Base-by-base conservation (phyloP, 2,329 filamentous ascomycete species). In the Aspergillus vadensis region DNA sequence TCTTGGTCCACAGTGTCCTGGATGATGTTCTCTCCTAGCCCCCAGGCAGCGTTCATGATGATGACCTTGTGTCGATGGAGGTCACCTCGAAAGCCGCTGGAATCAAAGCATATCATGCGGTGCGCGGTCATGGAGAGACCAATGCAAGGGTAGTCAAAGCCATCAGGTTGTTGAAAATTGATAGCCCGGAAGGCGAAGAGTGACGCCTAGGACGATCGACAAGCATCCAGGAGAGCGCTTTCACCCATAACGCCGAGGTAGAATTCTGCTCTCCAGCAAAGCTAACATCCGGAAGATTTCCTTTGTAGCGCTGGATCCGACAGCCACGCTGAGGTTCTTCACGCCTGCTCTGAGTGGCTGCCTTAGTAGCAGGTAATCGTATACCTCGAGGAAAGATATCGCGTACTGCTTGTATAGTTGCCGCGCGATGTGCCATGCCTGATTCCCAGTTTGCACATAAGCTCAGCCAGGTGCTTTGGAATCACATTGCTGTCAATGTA, bases 241-340 rank as follows among this genome's bases (percentile, higher is more conserved):
- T 65, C 62, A 3, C 75, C 76, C 1, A 61, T 61, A n/a, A 78
- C 69, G 47, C 78, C 75, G n/a, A 78, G 65, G 51, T 68, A 77
- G 0, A 72, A 72, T 48, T 79, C 39, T 76, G 75, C 57, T 77
- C 73, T 21, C 76, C 76, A 14, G 76, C 75, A 56, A 78, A 78
- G 56, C 75, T 77, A 10, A 74, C 76, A 43, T 77, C 74, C 0
- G 75, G 73, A 4, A 78, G 67, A 54, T 79, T 76, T 78, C 76
- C 4, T 75, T 75, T 21, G 76, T 78, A 4, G 74, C 74, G 49
- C 74, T 77, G 17, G 75, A 77, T 8, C 76, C 71, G 2, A 78
- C 75, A 0, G 76, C 76, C 49, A 79, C 75, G n/a, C 68, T 68
- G 6, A 74, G 43, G 12, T 71, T 60, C 30, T 67, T 17, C 61